A percentile compares a stretch with the other conserved stretches of the same genome.
phyloP scores from a whole-genome alignment of 2,329 filamentous ascomycete species.

The Monilinia fructigena region DNA sequence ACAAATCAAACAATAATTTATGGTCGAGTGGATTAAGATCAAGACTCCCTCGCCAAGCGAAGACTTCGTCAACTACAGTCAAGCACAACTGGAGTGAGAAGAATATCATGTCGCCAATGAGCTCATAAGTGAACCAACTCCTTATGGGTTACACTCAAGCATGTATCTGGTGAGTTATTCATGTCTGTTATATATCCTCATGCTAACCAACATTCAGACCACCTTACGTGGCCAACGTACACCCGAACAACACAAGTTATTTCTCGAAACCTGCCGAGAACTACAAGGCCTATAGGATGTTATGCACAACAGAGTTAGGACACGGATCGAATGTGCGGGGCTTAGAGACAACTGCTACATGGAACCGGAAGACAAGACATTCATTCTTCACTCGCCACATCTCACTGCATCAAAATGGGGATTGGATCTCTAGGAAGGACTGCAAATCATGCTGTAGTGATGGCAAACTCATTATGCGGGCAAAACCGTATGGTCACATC shows the following conservation, averaged over 20 bases:
- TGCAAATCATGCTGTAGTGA: constrained; percentile 75
- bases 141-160: constrained; percentile 68
- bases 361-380: constrained; percentile 73
- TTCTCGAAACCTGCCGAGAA: constrained; percentile 67
- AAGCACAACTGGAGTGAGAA: constrained; percentile 66
- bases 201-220: constrained; percentile 45
- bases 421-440: constrained; percentile 74
- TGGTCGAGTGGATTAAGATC: constrained; percentile 64
- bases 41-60: constrained; percentile 69
- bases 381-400: constrained; percentile 70
- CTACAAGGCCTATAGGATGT: constrained; percentile 73
- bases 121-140: constrained; percentile 69
- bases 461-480: constrained; percentile 72
- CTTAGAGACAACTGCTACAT: constrained; percentile 50
- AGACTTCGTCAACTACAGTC: constrained; percentile 65
- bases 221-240: constrained; percentile 71
- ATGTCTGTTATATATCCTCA: background rate
- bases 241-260: constrained; percentile 70
- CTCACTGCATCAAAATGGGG: constrained; percentile 80
- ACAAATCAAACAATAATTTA: constrained; percentile 79
- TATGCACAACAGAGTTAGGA: constrained; percentile 80
- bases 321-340: constrained; percentile 76
- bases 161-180: constrained; percentile 60
- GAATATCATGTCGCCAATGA: constrained; percentile 65
- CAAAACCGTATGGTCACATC: constrained; percentile 70